A percentile compares a stretch with the other conserved stretches of the same genome.
phyloP scores from a whole-genome alignment of 495 filamentous ascomycete species.

The Neurospora tetrasperma region DNA sequence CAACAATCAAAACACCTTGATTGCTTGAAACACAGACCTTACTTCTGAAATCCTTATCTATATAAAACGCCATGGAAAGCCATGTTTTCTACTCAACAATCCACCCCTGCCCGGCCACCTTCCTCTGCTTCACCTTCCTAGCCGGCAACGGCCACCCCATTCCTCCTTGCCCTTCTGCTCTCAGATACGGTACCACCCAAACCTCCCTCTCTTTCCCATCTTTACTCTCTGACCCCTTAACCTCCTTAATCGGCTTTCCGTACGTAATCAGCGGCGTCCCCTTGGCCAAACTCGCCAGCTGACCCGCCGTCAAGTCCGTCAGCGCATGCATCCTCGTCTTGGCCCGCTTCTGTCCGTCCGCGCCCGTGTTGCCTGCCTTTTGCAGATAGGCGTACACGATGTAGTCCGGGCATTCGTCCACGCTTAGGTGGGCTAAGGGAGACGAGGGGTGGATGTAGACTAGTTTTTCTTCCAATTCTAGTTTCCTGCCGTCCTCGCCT shows the following conservation, averaged over 20 bases:
- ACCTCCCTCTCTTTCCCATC: conserved; percentile 56
- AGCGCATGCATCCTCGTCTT: conserved; percentile 86
- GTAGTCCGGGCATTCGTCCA: conserved; percentile 67
- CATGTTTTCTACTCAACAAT: conserved; percentile 35
- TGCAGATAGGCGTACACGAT: conserved; percentile 82
- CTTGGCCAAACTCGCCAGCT: conserved; percentile 71
- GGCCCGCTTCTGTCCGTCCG: conserved; percentile 41
- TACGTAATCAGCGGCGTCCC: conserved; percentile 78
- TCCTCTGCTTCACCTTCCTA: conserved; percentile 71
- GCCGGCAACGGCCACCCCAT: conserved; percentile 79
- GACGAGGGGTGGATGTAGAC: conserved; percentile 87
- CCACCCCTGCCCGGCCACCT: conserved; percentile 64
- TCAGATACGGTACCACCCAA: conserved; percentile 71
- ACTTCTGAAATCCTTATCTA: background rate
- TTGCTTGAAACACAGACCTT: background rate
- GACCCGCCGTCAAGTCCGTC: conserved; percentile 60
- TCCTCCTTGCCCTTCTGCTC: conserved; percentile 49
- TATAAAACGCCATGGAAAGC: background rate
- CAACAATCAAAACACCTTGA: background rate
- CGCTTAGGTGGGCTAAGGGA: conserved; percentile 57
- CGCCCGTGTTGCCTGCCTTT: conserved; percentile 44
- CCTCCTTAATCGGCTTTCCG: conserved; percentile 81
- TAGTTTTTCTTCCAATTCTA: conserved; percentile 32
- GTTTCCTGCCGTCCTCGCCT: conserved; percentile 20
- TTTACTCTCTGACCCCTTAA: conserved; percentile 28